phyloP scores from a whole-genome alignment of 225 moss, liverwort and hornwort species.

The Anthoceros angustus region DNA sequence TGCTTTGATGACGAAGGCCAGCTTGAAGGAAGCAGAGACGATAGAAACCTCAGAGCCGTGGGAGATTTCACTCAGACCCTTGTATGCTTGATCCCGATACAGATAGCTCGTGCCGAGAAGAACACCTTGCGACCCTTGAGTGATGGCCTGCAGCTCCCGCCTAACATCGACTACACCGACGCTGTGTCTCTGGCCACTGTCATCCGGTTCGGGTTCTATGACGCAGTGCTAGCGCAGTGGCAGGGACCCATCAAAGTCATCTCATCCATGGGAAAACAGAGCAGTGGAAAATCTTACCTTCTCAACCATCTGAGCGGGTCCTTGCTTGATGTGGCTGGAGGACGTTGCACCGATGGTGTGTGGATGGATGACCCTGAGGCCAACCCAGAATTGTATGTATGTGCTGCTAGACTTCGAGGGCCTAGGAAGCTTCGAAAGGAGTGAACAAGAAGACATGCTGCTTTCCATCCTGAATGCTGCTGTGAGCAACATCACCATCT shows the following conservation, averaged over 20 bases:
- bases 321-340: constrained; percentile 42
- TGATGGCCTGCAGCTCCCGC: constrained; percentile 33
- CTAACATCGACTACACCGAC: constrained; percentile 25
- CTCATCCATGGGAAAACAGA: constrained; percentile 51
- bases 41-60: constrained; percentile 1
- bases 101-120: constrained; percentile 28
- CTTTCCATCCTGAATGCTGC: constrained; percentile 50
- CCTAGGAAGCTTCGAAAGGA: too few relatives aligned
- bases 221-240: constrained; percentile 26
- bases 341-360: constrained; percentile 51
- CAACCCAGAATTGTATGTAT: constrained; percentile 23
- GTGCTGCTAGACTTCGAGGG: constrained; percentile 10
- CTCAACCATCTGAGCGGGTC: constrained; percentile 52
- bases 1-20: not conserved
- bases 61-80: constrained; percentile 27
- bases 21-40: not conserved
- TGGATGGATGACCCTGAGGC: constrained; percentile 49
- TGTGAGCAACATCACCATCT: constrained; percentile 12
- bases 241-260: constrained; percentile 38
- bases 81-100: constrained; percentile 38
- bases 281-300: constrained; percentile 51
- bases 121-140: constrained; percentile 23
- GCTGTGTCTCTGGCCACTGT: constrained; percentile 28
- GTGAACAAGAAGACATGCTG: constrained; percentile 15
- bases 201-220: constrained; percentile 34